These are phyloP conservation scores for Phytophthora melonis DNA, from an alignment of 352 stramenopile species.

Conservation along the genomic window DNA sequence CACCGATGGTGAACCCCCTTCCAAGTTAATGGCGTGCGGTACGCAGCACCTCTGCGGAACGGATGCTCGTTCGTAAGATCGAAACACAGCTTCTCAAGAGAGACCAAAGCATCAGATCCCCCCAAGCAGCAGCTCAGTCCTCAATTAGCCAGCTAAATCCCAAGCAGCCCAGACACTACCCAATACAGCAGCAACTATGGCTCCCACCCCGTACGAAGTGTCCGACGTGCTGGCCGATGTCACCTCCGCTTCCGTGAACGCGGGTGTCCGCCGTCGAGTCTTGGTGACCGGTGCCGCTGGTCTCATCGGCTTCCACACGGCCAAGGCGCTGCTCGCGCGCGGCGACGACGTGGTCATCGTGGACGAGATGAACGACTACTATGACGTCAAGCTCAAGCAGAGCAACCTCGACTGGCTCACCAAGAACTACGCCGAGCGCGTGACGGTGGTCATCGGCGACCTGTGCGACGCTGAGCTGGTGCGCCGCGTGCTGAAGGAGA, in stretches of 20 bases:
- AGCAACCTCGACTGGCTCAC: conserved; percentile 92
- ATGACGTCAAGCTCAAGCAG: conserved; percentile 98
- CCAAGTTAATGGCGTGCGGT: too few species aligned
- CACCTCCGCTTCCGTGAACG: not conserved
- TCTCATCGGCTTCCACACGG: conserved; percentile 98
- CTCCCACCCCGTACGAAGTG: conserved; percentile 36
- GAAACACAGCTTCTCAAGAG: not conserved
- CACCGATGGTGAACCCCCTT: too few species aligned
- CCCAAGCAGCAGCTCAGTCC: conserved; percentile 6
- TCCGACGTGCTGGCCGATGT: conserved; percentile 22
- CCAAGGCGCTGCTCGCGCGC: conserved; percentile 84
- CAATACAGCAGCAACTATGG: conserved; percentile 15
- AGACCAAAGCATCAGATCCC: too few species aligned
- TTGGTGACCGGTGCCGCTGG: conserved; percentile 95
- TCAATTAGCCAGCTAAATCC: conserved; percentile 3
- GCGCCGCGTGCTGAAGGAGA: conserved; percentile 90
- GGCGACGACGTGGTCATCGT: conserved; percentile 96
- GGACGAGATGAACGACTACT: conserved; percentile 99
- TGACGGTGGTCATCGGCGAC: conserved; percentile 91
- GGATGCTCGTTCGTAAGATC: too few species aligned
- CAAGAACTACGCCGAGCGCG: conserved; percentile 59
- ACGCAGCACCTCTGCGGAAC: too few species aligned
- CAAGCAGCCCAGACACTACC: conserved; percentile 3
- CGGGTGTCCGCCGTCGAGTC: conserved; percentile 30
- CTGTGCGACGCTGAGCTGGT: conserved; percentile 95